These are phyloP conservation scores for Talaromyces sp. DNA, from an alignment of 2,329 filamentous ascomycete genomes.

Conservation along the genomic window DNA sequence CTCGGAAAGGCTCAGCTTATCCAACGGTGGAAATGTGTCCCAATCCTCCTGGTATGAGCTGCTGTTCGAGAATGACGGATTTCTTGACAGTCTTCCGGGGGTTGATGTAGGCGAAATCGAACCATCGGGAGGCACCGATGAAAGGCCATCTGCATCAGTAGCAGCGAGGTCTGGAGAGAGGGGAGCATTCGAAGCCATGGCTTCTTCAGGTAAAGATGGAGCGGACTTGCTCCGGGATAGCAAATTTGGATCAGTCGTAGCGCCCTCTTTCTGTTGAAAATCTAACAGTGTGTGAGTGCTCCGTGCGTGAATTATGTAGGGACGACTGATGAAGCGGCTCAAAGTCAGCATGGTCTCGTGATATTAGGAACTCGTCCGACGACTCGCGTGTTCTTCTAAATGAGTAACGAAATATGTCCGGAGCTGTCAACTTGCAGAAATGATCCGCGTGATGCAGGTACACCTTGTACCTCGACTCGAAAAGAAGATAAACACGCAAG, in stretches of 20 bases:
- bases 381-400: background rate
- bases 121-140: conserved; percentile 25
- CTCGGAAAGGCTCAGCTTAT: conserved; percentile 87
- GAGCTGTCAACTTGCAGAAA: background rate
- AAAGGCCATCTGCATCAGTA: conserved; percentile 28
- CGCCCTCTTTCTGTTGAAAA: conserved; percentile 35
- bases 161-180: conserved; percentile 26
- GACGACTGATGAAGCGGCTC: conserved; percentile 35
- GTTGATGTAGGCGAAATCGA: conserved; percentile 30
- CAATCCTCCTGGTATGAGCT: conserved; percentile 86
- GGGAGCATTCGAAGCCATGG: conserved; percentile 26
- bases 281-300: conserved; percentile 37
- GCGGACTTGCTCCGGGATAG: conserved; percentile 26
- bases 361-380: conserved; percentile 19
- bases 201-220: conserved; percentile 23
- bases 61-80: conserved; percentile 76
- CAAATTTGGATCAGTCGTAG: conserved; percentile 29
- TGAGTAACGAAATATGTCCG: background rate
- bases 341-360: conserved; percentile 37
- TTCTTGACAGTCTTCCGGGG: conserved; percentile 60
- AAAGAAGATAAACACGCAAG: background rate
- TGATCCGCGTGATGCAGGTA: background rate
- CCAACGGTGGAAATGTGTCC: conserved; percentile 80
- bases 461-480: background rate
- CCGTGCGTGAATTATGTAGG: conserved; percentile 30